A percentile compares a stretch with the other conserved stretches of the same genome.
These are phyloP conservation scores for Mallotus japonicus DNA, from an alignment of 441 rosid species.

Conservation along the genomic window DNA sequence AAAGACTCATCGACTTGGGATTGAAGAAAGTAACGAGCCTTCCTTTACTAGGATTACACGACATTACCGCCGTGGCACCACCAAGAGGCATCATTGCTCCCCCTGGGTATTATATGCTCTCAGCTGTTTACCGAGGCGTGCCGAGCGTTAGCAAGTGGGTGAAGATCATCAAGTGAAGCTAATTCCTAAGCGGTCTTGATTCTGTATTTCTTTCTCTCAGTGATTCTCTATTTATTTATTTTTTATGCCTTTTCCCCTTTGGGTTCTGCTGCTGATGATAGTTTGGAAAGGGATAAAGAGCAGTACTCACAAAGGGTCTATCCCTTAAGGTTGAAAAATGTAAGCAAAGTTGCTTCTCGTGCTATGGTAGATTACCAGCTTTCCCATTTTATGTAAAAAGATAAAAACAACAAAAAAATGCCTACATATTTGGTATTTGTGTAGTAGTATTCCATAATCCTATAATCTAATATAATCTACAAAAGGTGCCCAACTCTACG, in stretches of 20 bases:
- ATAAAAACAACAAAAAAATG: too few relatives aligned
- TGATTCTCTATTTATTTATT: neutral
- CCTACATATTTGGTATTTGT: too few relatives aligned
- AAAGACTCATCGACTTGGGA: slow-evolving; percentile 39
- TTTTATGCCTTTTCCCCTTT: neutral
- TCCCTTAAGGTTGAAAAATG: too few relatives aligned
- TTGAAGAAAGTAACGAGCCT: slow-evolving; percentile 6
- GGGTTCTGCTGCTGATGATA: neutral
- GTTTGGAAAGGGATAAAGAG: neutral
- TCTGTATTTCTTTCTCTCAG: neutral
- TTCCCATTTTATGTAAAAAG: too few relatives aligned
- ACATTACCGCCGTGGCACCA: slow-evolving; percentile 28
- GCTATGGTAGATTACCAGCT: neutral
- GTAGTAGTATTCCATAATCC: neutral
- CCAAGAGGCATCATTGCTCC: slow-evolving; percentile 43
- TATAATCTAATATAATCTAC: neutral
- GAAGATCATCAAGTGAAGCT: slow-evolving; percentile 36
- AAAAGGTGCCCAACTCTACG: too few relatives aligned
- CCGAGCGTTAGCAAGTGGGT: slow-evolving; percentile 53
- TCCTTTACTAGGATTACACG: neutral
- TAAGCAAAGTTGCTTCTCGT: neutral
- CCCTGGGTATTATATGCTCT: slow-evolving; percentile 49
- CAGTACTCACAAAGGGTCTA: neutral
- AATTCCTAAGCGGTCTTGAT: neutral
- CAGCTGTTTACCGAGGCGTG: slow-evolving; percentile 40